phyloP scores from a whole-genome alignment of 2,329 filamentous ascomycete species.

The Mycosphaerella sp. region DNA sequence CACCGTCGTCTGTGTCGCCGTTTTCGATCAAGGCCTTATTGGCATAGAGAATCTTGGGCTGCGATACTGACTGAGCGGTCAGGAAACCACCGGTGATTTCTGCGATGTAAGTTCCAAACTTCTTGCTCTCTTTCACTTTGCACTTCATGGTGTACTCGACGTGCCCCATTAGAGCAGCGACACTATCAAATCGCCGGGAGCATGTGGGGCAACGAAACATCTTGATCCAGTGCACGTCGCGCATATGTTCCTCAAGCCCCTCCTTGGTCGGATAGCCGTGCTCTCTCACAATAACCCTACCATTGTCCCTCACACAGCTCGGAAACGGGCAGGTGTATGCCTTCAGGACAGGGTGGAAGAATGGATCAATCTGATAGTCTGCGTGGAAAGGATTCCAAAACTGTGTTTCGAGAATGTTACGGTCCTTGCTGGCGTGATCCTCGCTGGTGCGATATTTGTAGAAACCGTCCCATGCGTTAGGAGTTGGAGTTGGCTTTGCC shows the following conservation, averaged over 20 bases:
- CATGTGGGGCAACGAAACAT: conserved; percentile 38
- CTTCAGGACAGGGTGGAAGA: conserved; percentile 40
- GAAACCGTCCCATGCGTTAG: conserved; percentile 13
- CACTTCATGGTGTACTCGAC: conserved; percentile 37
- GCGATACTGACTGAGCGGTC: conserved; percentile 13
- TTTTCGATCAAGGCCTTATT: conserved; percentile 7
- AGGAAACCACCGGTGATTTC: conserved; percentile 41
- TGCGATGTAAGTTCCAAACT: conserved; percentile 34
- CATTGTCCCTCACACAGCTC: conserved; percentile 36
- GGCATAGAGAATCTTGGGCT: conserved; percentile 19
- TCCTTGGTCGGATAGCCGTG: conserved; percentile 27
- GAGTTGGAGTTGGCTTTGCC: conserved; percentile 9
- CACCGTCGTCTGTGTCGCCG: not conserved
- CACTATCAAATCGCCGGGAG: conserved; percentile 36
- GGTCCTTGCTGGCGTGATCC: conserved; percentile 5
- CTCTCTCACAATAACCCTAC: too few relatives aligned
- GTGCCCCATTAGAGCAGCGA: conserved; percentile 37
- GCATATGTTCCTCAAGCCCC: conserved; percentile 27
- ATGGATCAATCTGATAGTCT: conserved; percentile 45
- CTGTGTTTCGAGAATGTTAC: conserved; percentile 12
- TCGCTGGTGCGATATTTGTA: conserved; percentile 1
- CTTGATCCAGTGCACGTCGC: conserved; percentile 33
- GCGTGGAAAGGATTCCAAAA: conserved; percentile 16
- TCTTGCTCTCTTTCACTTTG: conserved; percentile 32
- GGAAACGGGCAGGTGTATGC: conserved; percentile 51